Base-by-base conservation (phyloP, 2,329 filamentous ascomycete genomes). In the Trichoderma koningii region DNA sequence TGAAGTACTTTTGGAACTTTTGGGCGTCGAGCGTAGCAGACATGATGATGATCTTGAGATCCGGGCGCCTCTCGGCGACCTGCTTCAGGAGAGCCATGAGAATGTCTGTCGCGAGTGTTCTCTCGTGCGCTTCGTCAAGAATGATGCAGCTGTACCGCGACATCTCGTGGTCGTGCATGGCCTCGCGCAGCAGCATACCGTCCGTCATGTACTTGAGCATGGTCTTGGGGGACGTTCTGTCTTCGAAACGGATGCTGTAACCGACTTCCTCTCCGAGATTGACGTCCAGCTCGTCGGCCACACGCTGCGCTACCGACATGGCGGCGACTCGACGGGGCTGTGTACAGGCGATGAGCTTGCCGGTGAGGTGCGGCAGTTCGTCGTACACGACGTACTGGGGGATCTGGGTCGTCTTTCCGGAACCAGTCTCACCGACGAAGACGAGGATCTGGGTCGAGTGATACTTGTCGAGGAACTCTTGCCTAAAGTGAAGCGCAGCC, bases 131-230 rank as follows among this genome's bases (percentile, higher is more conserved):
- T 78, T 99, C 95, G 77, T 99, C 95, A 68, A 99, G 89, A 78
- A 99, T 98, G 75, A 99, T 98, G 73, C 92, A 96, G 82, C 92
- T 95, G 80, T 99, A 99, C 63, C 93, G 90, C 57, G 86, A 89
- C 79, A 99, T 87, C 71, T 96, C 86, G 74, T 93, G 91, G 77
- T 99, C 95, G 78, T 97, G 89, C 89, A 99, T 96, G 65, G 95
- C 93, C 79, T 99, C 95, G 73, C 95, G 85, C 73, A 98, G 84
- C 73, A 99, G 87, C 90, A 99, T 98, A 86, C 96, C 96, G 75
- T 99, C 95, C 51, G 96, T 99, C 95, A 99, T 99, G 83, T 99
- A 99, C 82, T 99, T 99, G 75, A 99, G 86, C 67, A 96, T 87
- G 1, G 95, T 99, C 77, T 91, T 93, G 65, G 88, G 87, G 57